Evolutionary conservation across 2,329 filamentous ascomycete species (phyloP).

Genomic region (Alternaria arbusti): DNA sequence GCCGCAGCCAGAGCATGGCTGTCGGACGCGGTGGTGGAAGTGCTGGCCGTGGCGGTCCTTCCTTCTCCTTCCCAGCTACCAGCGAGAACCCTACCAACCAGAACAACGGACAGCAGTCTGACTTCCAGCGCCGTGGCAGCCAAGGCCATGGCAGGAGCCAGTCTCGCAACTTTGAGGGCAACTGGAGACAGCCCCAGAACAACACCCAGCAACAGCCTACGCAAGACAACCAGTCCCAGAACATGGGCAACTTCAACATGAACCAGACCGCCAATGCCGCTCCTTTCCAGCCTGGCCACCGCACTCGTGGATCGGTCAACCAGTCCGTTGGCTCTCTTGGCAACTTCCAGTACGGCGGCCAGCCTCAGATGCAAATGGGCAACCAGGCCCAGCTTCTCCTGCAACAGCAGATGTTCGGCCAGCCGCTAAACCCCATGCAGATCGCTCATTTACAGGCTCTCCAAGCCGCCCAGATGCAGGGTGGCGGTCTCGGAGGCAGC

Average conservation of each 20-base stretch:
- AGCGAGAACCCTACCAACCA: constrained; percentile 55
- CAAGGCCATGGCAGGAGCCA: constrained; percentile 79
- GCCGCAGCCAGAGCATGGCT: constrained; percentile 90
- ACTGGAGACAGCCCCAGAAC: constrained; percentile 85
- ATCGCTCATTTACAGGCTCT: constrained; percentile 89
- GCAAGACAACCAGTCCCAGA: constrained; percentile 53
- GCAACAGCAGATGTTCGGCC: constrained; percentile 84
- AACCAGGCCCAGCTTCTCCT: constrained; percentile 85
- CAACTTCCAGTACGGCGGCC: constrained; percentile 85
- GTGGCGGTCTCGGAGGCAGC: constrained; percentile 69
- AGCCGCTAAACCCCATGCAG: constrained; percentile 87
- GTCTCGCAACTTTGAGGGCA: constrained; percentile 96
- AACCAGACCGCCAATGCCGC: constrained; percentile 72
- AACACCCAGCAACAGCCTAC: constrained; percentile 57
- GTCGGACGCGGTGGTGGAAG: constrained; percentile 71
- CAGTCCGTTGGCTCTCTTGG: constrained; percentile 83
- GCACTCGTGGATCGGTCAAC: constrained; percentile 81
- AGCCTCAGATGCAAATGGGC: constrained; percentile 75
- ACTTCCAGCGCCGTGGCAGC: constrained; percentile 78
- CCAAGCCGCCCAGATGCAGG: constrained; percentile 84
- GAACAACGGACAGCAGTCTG: constrained; percentile 57
- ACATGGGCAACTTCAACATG: constrained; percentile 70
- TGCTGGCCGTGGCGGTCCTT: constrained; percentile 68
- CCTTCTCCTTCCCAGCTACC: constrained; percentile 70
- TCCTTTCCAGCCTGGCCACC: constrained; percentile 91